Base-by-base conservation (phyloP, 2,329 filamentous ascomycete species). In the Talaromyces sp. region DNA sequence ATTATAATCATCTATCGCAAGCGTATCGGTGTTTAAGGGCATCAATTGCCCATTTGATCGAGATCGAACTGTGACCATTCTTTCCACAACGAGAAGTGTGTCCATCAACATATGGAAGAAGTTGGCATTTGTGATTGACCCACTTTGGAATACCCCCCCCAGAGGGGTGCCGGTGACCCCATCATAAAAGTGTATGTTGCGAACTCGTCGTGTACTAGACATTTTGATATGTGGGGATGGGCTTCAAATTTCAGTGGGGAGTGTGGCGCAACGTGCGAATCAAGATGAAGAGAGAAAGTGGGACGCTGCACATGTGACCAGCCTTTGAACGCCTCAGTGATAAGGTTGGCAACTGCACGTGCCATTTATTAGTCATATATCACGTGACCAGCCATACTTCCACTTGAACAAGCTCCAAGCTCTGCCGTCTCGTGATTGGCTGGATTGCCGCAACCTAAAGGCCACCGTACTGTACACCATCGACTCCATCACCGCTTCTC, bases 391-490 rank as follows among this genome's bases (percentile, higher is more conserved):
- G n/a, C n/a, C n/a, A n/a, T n/a, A n/a, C n/a, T n/a, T n/a, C n/a
- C n/a, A n/a, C n/a, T n/a, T n/a, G n/a, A n/a, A n/a, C n/a, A n/a
- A n/a, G n/a, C n/a, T n/a, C n/a, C n/a, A 32, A 41, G 35, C 46
- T 20, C 53, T 27, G 47, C 44, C 39, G 61, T 50, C 46, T 51
- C 55, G 55, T 72, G 69, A 73, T 73, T 73, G 70, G 70, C 56
- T 55, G 61, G 48, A 46, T 56, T 41, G 57, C 60, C 63, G 58
- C 68, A 69, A 60, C 55, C 58, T 60, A 63, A 70, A 72, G 70
- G 70, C 70, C 69, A 73, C 70, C 68, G 65, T 71, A 73, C 70
- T 67, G 65, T 71, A 69, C 63, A 66, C 66, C 66, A 46, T 33
- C 43, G n/a, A 46, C 30, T 24, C 30, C 43, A 66, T 62, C 61